These are phyloP conservation scores for Salix suchowensis DNA, from an alignment of 345 rosid genomes.

Conservation along the genomic window DNA sequence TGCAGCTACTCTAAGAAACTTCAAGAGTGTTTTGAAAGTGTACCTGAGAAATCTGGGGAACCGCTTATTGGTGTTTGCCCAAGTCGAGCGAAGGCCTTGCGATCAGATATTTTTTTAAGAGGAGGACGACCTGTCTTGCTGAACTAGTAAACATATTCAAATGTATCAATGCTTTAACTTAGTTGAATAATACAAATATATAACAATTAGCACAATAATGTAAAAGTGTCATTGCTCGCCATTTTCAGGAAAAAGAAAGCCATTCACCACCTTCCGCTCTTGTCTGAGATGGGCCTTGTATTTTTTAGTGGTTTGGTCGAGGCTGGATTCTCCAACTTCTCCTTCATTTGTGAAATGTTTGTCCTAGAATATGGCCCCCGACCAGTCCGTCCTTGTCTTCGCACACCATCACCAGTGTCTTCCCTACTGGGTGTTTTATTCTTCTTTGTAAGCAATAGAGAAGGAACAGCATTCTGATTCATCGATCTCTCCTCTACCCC, in stretches of 20 bases:
- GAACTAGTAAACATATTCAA: conserved; percentile 21
- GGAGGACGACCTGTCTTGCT: conserved; percentile 62
- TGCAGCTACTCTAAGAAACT: background rate
- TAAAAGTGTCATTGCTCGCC: background rate
- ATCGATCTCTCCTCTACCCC: conserved; percentile 33
- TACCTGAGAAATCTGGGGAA: conserved; percentile 45
- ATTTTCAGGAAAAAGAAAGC: conserved; percentile 5
- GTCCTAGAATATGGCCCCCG: conserved; percentile 36
- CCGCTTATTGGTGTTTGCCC: conserved; percentile 28
- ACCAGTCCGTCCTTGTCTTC: conserved; percentile 49
- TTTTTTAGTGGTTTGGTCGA: conserved; percentile 39
- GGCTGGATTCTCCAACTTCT: conserved; percentile 40
- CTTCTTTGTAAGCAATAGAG: conserved; percentile 32
- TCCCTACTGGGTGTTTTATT: conserved; percentile 34
- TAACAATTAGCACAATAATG: background rate
- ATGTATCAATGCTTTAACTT: background rate
- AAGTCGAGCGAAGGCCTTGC: conserved; percentile 36
- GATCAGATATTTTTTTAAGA: conserved; percentile 47
- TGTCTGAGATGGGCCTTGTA: conserved; percentile 40
- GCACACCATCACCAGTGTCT: conserved; percentile 42
- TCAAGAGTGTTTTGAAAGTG: background rate
- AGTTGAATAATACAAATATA: background rate
- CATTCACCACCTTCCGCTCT: conserved; percentile 41
- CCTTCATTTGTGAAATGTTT: conserved; percentile 35
- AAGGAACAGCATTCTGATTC: conserved; percentile 26